These are phyloP conservation scores for Scedosporium boydii DNA, from an alignment of 2,329 filamentous ascomycete species.

Conservation along the genomic window DNA sequence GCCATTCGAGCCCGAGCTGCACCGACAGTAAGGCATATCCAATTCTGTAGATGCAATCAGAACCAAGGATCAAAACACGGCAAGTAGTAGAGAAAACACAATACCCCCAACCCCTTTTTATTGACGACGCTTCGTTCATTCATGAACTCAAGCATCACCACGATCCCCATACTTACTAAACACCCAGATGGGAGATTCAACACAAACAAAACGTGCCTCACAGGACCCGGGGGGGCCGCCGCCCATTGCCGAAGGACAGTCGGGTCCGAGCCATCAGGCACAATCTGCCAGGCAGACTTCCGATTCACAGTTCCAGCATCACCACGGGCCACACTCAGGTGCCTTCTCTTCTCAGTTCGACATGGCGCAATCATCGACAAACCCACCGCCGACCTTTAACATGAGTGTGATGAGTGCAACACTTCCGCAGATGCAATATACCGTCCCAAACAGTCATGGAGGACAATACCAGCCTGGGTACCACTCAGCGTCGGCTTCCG, in stretches of 20 bases:
- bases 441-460: slow-evolving; percentile 26
- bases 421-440: slow-evolving; percentile 31
- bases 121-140: background rate
- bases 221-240: slow-evolving; percentile 11
- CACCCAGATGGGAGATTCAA: slow-evolving; percentile 1
- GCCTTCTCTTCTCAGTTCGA: slow-evolving; percentile 32
- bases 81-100: background rate
- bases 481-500: slow-evolving; percentile 22
- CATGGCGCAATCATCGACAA: slow-evolving; percentile 21
- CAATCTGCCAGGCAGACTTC: slow-evolving; percentile 12
- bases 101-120: background rate
- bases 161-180: background rate
- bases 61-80: background rate
- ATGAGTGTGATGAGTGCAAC: slow-evolving; percentile 34
- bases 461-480: slow-evolving; percentile 22
- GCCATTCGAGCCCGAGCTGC: too few relatives aligned
- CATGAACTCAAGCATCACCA: background rate
- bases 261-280: background rate
- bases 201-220: slow-evolving; percentile 11
- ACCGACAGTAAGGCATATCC: too few relatives aligned
- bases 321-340: slow-evolving; percentile 23
- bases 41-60: background rate
- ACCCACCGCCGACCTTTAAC: slow-evolving; percentile 26
- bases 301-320: slow-evolving; percentile 13
- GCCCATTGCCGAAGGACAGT: background rate